Base-by-base conservation (phyloP, 2,329 filamentous ascomycete genomes). In the Sporothrix humicola region DNA sequence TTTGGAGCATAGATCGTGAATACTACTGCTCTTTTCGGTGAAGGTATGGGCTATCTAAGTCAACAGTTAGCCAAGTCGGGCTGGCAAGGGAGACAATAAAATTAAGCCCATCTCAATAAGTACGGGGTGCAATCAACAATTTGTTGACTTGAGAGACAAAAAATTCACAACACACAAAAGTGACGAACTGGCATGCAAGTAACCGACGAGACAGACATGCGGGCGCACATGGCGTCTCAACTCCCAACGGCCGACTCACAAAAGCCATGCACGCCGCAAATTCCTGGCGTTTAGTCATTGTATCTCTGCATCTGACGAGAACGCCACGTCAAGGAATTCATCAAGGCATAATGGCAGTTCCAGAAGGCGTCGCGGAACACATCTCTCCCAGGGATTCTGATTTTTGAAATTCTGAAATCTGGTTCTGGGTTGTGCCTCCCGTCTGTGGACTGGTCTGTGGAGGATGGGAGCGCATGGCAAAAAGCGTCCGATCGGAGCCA, bases 301-400 rank as follows among this genome's bases (percentile, higher is more conserved):
- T 66, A 42, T 48, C 9, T 66, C 42, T 65, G n/a, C 42, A 66
- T 26, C 42, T 46, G 42, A 68, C 23, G 26, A 68, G 65, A 37
- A 52, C 44, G 46, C 65, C 65, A 68, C 13, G 6, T 31, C 20
- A 3, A 50, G 46, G 46, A 68, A 52, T 68, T 52, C 46, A 42
- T 37, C 66, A 56, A 69, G 48, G 66, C 66, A 69, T 56, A 56
- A 54, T 69, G n/a, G 31, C 66, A 42, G 48, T 69, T 69, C 66
- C 66, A 69, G 66, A 69, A 52, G 66, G 17, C 37, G 68, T 70
- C 68, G 52, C 68, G 52, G 52, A 37, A 23, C 54, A 59, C 23
- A 61, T 56, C 54, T 31, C 13, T n/a, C 58, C 42, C 56, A 71
- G 44, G 56, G 23, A 56, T 48, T 50, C 13, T 48, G 37, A 10